Evolutionary conservation across 495 filamentous ascomycete genomes (phyloP), one percentile per base, ranked within the genome.

Genomic region (Tuber umbilicatum): DNA sequence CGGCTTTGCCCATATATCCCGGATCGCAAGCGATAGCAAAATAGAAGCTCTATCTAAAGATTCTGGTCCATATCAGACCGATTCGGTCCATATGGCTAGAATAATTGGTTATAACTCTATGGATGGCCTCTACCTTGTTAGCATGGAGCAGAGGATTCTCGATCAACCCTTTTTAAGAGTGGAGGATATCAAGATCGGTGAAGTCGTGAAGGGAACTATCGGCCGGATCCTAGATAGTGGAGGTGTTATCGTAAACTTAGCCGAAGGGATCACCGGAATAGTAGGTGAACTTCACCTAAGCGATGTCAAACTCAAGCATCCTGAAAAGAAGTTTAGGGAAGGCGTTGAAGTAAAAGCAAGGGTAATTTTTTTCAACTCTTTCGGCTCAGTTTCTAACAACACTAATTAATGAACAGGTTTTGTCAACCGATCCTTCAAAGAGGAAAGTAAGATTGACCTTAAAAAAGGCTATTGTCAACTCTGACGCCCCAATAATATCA

Each of bases 401-500:
- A 64, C 55, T 64, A 19, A 64, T 64, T 69, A 37, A 42, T 45
- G 38, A 64, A n/a, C 71, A 81, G 79, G 79, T 81, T 73, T 85
- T 99, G 38, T 96, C 93, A 2, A 91, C 89, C 19, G 88, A 97
- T 80, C 85, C 89, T 1, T 85, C 89, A 55, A 95, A 91, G 84
- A 88, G 90, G 70, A 91, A 93, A 76, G 86, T 97, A 60, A 89
- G 90, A n/a, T 84, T 99, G 75, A 97, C 95, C 1, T 80, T 99
- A 75, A 98, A 97, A 86, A 99, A 97, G 86, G 92, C 90, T 31
- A 86, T 99, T 70, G 87, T 99, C 76, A 97, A 97, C 84, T 94
- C 91, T 12, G 93, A 97, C 45, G 87, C 88, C 9, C 85, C 88
- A 19, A 86, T 91, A 21, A 91, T 95, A 87, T 88, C 89, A 75